Evolutionary conservation across 75 land plant species (phyloP), one percentile per base, ranked within the genome.

Genomic region (Isoetes taiwanensis): DNA sequence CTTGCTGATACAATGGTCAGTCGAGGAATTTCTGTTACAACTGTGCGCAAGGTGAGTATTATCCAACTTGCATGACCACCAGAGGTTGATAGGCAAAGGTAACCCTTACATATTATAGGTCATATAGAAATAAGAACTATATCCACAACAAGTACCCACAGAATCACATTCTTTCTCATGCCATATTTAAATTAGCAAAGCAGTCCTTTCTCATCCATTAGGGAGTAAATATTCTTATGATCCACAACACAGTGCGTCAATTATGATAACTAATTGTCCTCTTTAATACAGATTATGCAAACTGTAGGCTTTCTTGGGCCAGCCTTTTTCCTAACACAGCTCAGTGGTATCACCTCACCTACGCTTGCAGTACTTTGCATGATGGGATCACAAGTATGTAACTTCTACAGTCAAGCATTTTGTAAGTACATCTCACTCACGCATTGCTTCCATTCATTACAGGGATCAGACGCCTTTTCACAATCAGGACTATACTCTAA

Each of bases 381-480:
- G 91, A 84, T 90, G 58, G 81, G 86, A 78, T 86, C 94, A 52
- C 97, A 90, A 78, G 97, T 90, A 43, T 33, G 62, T 58, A 29
- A 17, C 26, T 52, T n/a, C n/a, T n/a, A n/a, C n/a, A n/a, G n/a
- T n/a, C n/a, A n/a, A n/a, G n/a, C n/a, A 41, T 59, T n/a, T 30
- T 31, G 5, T 34, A 34, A 57, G 11, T 28, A 52, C 4, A 17
- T 14, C 42, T 50, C 56, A 52, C 17, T 50, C 2, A 33, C 4
- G 61, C 0, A 40, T 42, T 20, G 33, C n/a, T 0, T 26, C 38
- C 39, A 31, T 57, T 52, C 55, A 54, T 5, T 54, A 39, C 60
- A 90, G 96, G 96, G 86, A 64, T 64, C 72, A 30, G 96, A 90
- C 82, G 91, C 96, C 39, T 90, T 90, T 64, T 90, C 96, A 8